Base-by-base conservation (phyloP, 805 yeast species). In the Metschnikowia henanensis region DNA sequence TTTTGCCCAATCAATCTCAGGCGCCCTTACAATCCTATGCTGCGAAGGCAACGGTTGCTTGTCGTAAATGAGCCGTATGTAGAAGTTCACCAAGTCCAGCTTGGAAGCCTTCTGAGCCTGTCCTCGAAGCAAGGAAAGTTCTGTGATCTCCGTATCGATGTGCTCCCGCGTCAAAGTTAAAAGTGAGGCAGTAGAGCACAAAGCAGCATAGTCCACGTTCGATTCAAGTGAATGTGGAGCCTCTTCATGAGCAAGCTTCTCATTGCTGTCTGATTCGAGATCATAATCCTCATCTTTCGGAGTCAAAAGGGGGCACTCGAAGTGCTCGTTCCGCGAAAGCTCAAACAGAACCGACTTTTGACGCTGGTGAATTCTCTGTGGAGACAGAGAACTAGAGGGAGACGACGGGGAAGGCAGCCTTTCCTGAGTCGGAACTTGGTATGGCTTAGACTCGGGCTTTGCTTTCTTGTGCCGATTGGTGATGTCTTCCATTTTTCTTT, bases 221-320 rank as follows among this genome's bases (percentile, higher is more conserved):
- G 51, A 45, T 42, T 54, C 53, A 41, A 64, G 53, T 20, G 50
- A 26, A 17, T 18, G 33, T 31, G 20, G 15, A 17, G 12, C 33
- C 22, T 20, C 38, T 7, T 37, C 44, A 12, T 32, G 31, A 10
- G 37, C 26, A 32, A 38, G 31, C 17, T 38, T 44, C 18, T 46
- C 37, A 29, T 46, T 35, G 20, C 37, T 42, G 29, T 52, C 56
- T 17, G 56, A 57, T 22, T 59, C 57, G 45, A 61, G 60, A 22
- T 63, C 68, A 41, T 67, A 65, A 37, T 66, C 68, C 29, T 69
- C 75, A 20, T 70, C 71, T 45, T 68, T 69, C 5, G 75, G 75
- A 2, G 75, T 70, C 39, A 70, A 57, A 26, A 70, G 59, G 6
- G 73, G 73, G 34, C 68, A 60, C 30, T 64, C 62, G 43, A 63